Evolutionary conservation across 371 early-diverging fungal species (phyloP).

Genomic region (Astathelohania contejeani): DNA sequence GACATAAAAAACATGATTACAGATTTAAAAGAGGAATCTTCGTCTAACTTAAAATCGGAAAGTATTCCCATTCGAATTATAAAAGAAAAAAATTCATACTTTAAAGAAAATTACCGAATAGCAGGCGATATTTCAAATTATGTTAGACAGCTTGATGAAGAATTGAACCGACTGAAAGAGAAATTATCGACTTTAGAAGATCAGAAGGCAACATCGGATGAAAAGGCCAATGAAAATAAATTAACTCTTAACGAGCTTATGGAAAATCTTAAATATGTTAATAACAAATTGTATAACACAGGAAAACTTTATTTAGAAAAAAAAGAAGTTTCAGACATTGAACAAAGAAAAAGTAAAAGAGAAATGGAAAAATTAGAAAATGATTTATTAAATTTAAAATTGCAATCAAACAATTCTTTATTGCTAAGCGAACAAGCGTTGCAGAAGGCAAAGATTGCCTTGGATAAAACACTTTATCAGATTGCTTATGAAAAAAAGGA

Average conservation of each 20-base stretch:
- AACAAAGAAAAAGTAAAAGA: slow-evolving; percentile 39
- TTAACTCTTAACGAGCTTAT: slow-evolving; percentile 5
- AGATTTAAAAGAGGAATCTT: too few relatives aligned
- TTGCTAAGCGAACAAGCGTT: slow-evolving; percentile 46
- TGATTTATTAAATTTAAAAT: slow-evolving; percentile 47
- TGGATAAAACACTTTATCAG: too few relatives aligned
- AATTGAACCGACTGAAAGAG: too few relatives aligned
- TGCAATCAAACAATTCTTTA: slow-evolving; percentile 42
- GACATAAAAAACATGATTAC: slow-evolving; percentile 36
- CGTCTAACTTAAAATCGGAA: too few relatives aligned
- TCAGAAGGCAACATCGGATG: slow-evolving; percentile 1
- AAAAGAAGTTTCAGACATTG: slow-evolving; percentile 48
- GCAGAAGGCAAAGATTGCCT: slow-evolving; percentile 42
- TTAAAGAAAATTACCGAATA: too few relatives aligned
- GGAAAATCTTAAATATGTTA: slow-evolving; percentile 24
- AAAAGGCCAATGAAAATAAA: too few relatives aligned
- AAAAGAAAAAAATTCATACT: slow-evolving; percentile 19
- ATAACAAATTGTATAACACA: slow-evolving; percentile 18
- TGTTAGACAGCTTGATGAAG: too few relatives aligned
- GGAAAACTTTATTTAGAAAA: slow-evolving; percentile 51
- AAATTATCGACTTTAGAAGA: slow-evolving; percentile 26
- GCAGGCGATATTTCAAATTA: too few relatives aligned
- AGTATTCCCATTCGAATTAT: slow-evolving; percentile 20
- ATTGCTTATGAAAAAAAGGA: too few relatives aligned
- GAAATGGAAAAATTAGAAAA: slow-evolving; percentile 49